A percentile compares a stretch with the other conserved stretches of the same genome.
These are phyloP conservation scores for Kentomonas sorsogonicus DNA, from an alignment of 208 protist species.

Conservation along the genomic window DNA sequence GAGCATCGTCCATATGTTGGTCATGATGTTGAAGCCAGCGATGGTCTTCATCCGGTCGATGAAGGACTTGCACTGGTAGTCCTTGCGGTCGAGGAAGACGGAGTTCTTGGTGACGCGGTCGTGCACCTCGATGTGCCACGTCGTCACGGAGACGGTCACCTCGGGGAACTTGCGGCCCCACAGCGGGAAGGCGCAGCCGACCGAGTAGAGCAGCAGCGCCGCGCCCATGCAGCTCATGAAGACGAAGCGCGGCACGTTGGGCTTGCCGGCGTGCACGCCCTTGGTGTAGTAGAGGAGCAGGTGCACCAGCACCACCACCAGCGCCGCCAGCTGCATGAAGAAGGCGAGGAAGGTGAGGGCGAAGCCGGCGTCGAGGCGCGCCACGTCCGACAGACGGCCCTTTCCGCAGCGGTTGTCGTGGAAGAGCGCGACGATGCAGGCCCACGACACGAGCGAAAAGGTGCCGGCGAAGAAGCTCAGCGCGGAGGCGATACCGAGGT, in stretches of 20 bases:
- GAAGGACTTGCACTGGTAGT: conserved; percentile 37
- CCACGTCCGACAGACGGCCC: conserved; percentile 23
- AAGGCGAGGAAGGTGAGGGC: conserved; percentile 37
- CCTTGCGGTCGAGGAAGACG: conserved; percentile 32
- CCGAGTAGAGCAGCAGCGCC: conserved; percentile 38
- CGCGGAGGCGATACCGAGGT: conserved; percentile 33
- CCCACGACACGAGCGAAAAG: conserved; percentile 38
- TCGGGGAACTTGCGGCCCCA: conserved; percentile 26
- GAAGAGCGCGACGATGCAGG: conserved; percentile 27
- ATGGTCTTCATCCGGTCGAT: conserved; percentile 44
- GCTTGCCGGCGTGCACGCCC: conserved; percentile 30
- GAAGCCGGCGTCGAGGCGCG: conserved; percentile 40
- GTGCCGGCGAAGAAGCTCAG: conserved; percentile 34
- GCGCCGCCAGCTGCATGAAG: conserved; percentile 17
- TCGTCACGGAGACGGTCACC: conserved; percentile 29
- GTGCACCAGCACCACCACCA: conserved; percentile 25
- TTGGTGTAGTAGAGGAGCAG: conserved; percentile 35
- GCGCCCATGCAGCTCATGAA: conserved; percentile 24
- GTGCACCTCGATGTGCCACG: conserved; percentile 44
- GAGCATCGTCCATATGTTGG: conserved; percentile 39
- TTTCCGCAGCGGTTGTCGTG: conserved; percentile 38
- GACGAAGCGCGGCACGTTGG: conserved; percentile 24
- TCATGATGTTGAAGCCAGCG: conserved; percentile 38
- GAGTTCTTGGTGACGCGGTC: conserved; percentile 23
- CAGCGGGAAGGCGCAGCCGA: conserved; percentile 27